phyloP scores from a whole-genome alignment of 1,284 basidiomycete species.

The Vanrija pseudolonga region DNA sequence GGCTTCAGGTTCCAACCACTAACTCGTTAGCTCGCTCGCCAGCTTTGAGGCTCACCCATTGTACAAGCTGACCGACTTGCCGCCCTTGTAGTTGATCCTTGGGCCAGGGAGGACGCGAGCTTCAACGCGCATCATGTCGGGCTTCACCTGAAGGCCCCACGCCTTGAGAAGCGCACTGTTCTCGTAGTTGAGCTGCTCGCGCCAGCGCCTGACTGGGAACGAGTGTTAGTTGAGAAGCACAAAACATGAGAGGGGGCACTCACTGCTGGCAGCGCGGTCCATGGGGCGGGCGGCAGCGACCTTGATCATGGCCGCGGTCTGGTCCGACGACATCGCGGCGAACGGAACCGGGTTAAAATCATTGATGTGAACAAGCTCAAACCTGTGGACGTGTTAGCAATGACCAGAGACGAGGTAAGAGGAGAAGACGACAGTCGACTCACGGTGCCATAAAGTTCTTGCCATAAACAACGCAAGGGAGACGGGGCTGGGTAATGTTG shows the following conservation, averaged over 20 bases:
- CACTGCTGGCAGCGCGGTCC: constrained; percentile 37
- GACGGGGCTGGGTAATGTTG: constrained; percentile 35
- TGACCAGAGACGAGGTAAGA: too few relatives aligned
- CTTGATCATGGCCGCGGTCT: constrained; percentile 50
- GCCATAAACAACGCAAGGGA: constrained; percentile 46
- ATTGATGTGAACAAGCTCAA: constrained; percentile 43
- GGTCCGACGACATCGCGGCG: constrained; percentile 28
- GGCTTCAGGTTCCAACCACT: constrained; percentile 25
- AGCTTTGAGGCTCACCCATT: constrained; percentile 23
- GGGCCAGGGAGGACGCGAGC: constrained; percentile 48
- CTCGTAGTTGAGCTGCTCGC: constrained; percentile 36
- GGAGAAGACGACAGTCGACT: constrained; percentile 9
- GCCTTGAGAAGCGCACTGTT: constrained; percentile 38
- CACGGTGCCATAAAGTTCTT: constrained; percentile 46
- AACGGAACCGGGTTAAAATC: constrained; percentile 43
- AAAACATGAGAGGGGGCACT: constrained; percentile 8
- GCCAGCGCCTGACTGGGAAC: constrained; percentile 38
- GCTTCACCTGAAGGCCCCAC: constrained; percentile 49
- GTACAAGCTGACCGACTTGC: constrained; percentile 28
- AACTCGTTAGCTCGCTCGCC: background rate
- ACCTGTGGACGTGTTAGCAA: constrained; percentile 16
- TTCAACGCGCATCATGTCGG: constrained; percentile 33
- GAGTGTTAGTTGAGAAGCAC: constrained; percentile 3
- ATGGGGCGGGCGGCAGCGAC: constrained; percentile 46
- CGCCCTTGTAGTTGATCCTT: constrained; percentile 33